phyloP scores from a whole-genome alignment of 2,329 filamentous ascomycete species.

The Xylaria sp. region DNA sequence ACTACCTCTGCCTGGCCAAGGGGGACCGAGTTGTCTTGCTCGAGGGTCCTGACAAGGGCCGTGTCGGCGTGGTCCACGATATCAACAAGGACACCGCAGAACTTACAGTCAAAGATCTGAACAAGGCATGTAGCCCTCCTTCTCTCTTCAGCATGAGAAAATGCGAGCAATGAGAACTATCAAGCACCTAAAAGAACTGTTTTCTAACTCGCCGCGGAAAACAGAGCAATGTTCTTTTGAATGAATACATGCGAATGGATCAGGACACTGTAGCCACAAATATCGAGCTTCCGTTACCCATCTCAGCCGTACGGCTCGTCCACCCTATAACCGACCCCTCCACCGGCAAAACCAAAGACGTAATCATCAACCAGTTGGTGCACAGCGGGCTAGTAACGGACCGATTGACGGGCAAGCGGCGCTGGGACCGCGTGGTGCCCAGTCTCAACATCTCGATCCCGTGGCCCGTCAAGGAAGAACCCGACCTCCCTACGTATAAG shows the following conservation, averaged over 20 bases:
- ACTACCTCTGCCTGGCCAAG: constrained; percentile 65
- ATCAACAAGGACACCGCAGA: constrained; percentile 62
- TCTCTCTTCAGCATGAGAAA: neutral
- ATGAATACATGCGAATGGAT: constrained; percentile 49
- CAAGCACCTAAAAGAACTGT: neutral
- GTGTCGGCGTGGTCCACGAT: constrained; percentile 73
- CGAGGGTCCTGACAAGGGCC: constrained; percentile 79
- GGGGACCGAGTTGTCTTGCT: constrained; percentile 85
- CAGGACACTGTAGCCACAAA: constrained; percentile 50
- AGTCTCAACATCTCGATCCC: constrained; percentile 76
- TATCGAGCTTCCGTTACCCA: constrained; percentile 63
- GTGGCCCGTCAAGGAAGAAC: constrained; percentile 68
- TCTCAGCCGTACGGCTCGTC: constrained; percentile 80
- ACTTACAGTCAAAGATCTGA: constrained; percentile 65
- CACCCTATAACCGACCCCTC: constrained; percentile 71
- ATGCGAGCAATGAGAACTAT: neutral
- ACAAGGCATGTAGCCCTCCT: constrained; percentile 62
- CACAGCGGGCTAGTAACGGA: constrained; percentile 57
- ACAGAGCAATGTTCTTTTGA: constrained; percentile 48
- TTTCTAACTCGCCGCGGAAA: constrained; percentile 18
- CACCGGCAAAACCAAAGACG: constrained; percentile 71
- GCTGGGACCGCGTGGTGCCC: constrained; percentile 67
- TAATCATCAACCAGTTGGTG: constrained; percentile 75
- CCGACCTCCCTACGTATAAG: constrained; percentile 58
- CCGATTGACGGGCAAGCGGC: constrained; percentile 52